Evolutionary conservation across 176 grass and related monocot species (phyloP), one percentile per base, ranked within the genome.

Genomic region (Phoenix dactylifera): DNA sequence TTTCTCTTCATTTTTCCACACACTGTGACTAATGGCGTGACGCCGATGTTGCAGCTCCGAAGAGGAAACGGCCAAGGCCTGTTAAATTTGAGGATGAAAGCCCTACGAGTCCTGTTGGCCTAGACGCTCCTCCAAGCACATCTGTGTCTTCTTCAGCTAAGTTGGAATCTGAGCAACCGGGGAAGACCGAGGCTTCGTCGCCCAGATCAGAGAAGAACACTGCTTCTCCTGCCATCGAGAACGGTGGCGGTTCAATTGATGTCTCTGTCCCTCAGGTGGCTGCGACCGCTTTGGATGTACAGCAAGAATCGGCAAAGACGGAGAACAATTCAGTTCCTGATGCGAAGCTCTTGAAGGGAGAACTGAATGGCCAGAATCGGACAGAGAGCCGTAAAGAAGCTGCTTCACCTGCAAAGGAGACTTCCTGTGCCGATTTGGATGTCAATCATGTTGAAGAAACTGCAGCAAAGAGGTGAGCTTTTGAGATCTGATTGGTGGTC

Each of bases 1-100:
- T 62, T 57, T 55, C 29, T 16, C 23, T 16, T 16, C 30, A 3
- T 19, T 49, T 35, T 65, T 28, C 51, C 50, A 0, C 10, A 3
- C 2, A 3, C 7, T 39, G 35, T 44, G 9, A 44, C 10, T 44
- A 14, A 44, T 44, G 35, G 35, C 35, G 35, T 10, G 35, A 44
- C 35, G 7, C 9, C 10, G 35, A 14, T 44, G 12, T 22, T 63
- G 48, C 76, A 98, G 94, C 88, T 16, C 84, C 88, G 2, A 98
- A 93, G 76, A 80, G 94, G 76, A 98, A 98, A 67, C 77, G 74
- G 22, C 94, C 94, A 18, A 83, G 94, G 66, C 69, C 81, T 25
- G 65, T 86, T 5, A 98, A 98, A 64, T 87, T 85, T 20, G 85
- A 93, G 48, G 74, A 93, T 52, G 79, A 85, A 44, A 63, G 59